phyloP scores from a whole-genome alignment of 1,284 basidiomycete genomes.

The Cutaneotrichosporon cyanovorans region DNA sequence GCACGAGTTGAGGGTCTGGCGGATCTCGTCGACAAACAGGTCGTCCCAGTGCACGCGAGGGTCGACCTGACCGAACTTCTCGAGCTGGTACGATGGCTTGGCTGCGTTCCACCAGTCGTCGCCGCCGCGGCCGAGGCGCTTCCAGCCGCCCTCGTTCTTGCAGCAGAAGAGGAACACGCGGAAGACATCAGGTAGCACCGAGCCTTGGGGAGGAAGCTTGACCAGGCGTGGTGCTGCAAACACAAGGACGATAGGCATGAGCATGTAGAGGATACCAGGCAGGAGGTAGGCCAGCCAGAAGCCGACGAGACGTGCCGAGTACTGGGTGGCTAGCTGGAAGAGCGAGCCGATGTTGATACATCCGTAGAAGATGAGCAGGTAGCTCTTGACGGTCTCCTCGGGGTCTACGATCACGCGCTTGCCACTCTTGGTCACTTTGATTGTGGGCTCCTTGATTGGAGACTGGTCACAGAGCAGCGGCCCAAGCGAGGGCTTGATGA shows the following conservation, averaged over 20 bases:
- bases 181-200: constrained; percentile 43
- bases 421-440: constrained; percentile 32
- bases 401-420: constrained; percentile 46
- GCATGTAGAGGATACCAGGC: constrained; percentile 48
- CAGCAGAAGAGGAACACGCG: constrained; percentile 29
- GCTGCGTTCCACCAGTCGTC: constrained; percentile 47
- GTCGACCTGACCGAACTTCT: constrained; percentile 30
- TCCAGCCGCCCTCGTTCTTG: constrained; percentile 17
- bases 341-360: constrained; percentile 45
- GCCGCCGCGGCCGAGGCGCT: constrained; percentile 22
- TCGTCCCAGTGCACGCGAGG: constrained; percentile 48
- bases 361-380: constrained; percentile 39
- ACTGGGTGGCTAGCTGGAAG: constrained; percentile 41
- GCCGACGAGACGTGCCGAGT: constrained; percentile 40
- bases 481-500: constrained; percentile 45
- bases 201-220: constrained; percentile 48
- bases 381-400: constrained; percentile 35
- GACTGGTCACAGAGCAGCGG: constrained; percentile 46
- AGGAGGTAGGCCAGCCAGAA: constrained; percentile 49
- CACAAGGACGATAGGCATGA: constrained; percentile 37
- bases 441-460: constrained; percentile 36
- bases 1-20: constrained; percentile 47
- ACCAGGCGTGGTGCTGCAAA: constrained; percentile 19
- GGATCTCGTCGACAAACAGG: constrained; percentile 49
- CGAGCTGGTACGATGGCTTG: constrained; percentile 43